These are phyloP conservation scores for Alternaria sp. DNA, from an alignment of 2,329 filamentous ascomycete species.

Conservation along the genomic window DNA sequence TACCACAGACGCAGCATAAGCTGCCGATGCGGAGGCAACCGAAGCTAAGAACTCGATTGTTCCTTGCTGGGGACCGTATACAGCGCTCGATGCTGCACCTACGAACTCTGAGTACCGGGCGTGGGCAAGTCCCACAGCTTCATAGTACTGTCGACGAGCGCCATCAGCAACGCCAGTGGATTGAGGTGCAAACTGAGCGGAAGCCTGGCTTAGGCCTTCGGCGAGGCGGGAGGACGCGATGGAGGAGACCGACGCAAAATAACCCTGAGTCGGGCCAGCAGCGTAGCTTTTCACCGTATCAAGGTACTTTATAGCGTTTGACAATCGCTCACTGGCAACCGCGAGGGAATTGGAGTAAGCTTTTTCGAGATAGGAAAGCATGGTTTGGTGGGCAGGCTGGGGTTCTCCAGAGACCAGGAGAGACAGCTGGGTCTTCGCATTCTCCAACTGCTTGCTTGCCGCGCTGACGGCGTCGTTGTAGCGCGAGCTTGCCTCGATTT, in stretches of 20 bases:
- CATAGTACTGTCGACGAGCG: conserved; percentile 75
- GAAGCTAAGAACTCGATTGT: conserved; percentile 48
- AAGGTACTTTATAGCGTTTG: conserved; percentile 61
- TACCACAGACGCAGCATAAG: conserved; percentile 55
- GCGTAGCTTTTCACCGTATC: conserved; percentile 52
- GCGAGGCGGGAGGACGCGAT: conserved; percentile 74
- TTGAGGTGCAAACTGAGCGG: conserved; percentile 73
- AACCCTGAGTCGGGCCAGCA: conserved; percentile 56
- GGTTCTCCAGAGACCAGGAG: conserved; percentile 73
- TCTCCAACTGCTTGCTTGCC: conserved; percentile 71
- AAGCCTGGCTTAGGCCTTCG: conserved; percentile 74
- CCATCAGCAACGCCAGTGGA: conserved; percentile 67
- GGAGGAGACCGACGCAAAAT: conserved; percentile 67
- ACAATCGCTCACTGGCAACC: conserved; percentile 67
- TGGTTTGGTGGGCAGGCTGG: conserved; percentile 72
- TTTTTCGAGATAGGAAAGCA: conserved; percentile 72
- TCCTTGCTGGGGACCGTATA: conserved; percentile 61
- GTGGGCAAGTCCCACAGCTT: conserved; percentile 79
- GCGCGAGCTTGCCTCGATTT: conserved; percentile 61
- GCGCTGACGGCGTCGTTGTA: conserved; percentile 71
- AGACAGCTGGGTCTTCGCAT: conserved; percentile 72
- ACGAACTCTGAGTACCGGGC: conserved; percentile 80
- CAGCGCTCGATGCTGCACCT: conserved; percentile 72
- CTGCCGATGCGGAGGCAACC: conserved; percentile 51
- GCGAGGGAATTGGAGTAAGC: conserved; percentile 72